These are phyloP conservation scores for Saururus chinensis DNA, from an alignment of 164 flowering plant species.

Conservation along the genomic window DNA sequence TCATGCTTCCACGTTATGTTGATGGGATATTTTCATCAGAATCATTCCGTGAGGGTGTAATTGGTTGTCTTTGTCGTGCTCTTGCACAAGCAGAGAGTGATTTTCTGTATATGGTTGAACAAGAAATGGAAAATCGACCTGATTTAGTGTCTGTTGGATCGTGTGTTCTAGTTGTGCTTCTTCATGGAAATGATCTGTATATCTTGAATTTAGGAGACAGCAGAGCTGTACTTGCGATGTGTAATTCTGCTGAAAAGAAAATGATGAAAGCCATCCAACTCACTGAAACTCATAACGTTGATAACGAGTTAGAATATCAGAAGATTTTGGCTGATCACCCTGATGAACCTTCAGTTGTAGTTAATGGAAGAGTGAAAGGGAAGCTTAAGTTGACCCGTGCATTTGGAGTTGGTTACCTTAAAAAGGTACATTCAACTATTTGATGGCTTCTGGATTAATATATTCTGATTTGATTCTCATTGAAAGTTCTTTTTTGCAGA, in stretches of 20 bases:
- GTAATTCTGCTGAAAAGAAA: slow-evolving; percentile 1
- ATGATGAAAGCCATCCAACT: slow-evolving; percentile 17
- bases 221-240: slow-evolving; percentile 23
- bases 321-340: slow-evolving; percentile 22
- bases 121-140: slow-evolving; percentile 27
- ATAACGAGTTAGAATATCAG: slow-evolving; percentile 14
- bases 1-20: slow-evolving; percentile 7
- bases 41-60: slow-evolving; percentile 16
- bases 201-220: slow-evolving; percentile 22
- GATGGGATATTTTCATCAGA: slow-evolving; percentile 10
- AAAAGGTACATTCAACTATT: slow-evolving; percentile 12
- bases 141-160: slow-evolving; percentile 28
- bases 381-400: slow-evolving; percentile 25
- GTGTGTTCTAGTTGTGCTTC: slow-evolving; percentile 21
- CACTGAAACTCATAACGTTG: slow-evolving; percentile 24
- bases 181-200: slow-evolving; percentile 21
- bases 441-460: neutral
- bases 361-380: slow-evolving; percentile 23
- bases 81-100: slow-evolving; percentile 26
- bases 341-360: slow-evolving; percentile 19
- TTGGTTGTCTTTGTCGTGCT: slow-evolving; percentile 19
- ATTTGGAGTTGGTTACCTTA: slow-evolving; percentile 27
- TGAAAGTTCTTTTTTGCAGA: slow-evolving; percentile 9
- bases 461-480: neutral
- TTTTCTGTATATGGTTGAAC: slow-evolving; percentile 24